Evolutionary conservation across 23 red algal species (phyloP).

Genomic region (Chondrus crispus): DNA sequence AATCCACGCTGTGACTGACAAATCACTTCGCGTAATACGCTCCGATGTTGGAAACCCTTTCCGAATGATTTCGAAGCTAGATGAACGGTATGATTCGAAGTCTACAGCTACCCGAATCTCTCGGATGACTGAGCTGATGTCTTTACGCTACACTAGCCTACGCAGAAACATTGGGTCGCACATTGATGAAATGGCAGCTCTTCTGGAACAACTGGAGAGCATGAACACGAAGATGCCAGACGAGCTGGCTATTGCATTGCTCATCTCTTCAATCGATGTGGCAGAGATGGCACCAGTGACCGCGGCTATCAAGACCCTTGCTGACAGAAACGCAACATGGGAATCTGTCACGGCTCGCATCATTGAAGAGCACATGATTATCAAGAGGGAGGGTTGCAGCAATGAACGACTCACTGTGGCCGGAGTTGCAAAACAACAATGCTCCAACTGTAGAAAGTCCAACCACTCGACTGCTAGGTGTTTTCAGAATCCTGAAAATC

Average conservation of each 20-base stretch:
- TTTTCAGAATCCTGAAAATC: conserved; percentile 12
- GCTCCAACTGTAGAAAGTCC: too few relatives aligned
- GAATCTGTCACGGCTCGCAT: neutral
- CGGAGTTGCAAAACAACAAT: neutral
- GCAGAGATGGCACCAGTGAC: neutral
- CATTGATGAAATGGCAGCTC: neutral
- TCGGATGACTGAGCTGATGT: conserved; percentile 4
- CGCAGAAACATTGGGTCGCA: neutral
- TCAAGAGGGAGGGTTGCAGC: neutral
- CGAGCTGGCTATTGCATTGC: neutral
- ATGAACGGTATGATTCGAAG: conserved; percentile 6
- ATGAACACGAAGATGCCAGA: conserved; percentile 1
- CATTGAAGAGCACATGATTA: neutral
- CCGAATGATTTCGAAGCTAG: neutral
- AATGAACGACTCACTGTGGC: neutral
- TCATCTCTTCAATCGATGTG: conserved; percentile 3
- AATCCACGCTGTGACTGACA: neutral
- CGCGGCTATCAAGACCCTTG: conserved; percentile 21
- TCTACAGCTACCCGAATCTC: conserved; percentile 12
- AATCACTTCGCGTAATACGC: conserved; percentile 2
- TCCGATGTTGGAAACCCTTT: conserved; percentile 14
- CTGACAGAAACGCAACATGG: neutral
- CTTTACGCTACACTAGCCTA: neutral
- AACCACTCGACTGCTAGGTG: neutral
- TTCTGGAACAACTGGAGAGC: neutral